Percentiles rank a stretch among this genome's conserved stretches.
Evolutionary conservation across 768 basidiomycete genomes (phyloP).

Genomic region (Tricholoma saponaceum): DNA sequence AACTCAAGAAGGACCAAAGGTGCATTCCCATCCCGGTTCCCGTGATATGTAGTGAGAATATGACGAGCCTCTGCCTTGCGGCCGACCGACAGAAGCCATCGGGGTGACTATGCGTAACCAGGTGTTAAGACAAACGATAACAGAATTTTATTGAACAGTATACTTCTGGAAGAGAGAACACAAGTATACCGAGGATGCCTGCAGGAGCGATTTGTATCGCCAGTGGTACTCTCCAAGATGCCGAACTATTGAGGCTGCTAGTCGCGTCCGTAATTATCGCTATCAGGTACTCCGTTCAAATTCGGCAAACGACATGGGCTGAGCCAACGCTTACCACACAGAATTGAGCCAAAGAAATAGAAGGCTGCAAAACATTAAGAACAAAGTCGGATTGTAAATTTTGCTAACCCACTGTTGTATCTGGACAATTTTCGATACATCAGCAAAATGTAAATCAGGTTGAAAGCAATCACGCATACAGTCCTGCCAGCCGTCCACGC

Average conservation of each 20-base stretch:
- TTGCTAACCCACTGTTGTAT: constrained; percentile 28
- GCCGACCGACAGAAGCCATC: constrained; percentile 50
- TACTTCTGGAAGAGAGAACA: constrained; percentile 36
- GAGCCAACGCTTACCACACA: constrained; percentile 29
- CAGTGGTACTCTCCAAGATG: constrained; percentile 48
- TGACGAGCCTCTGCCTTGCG: constrained; percentile 43
- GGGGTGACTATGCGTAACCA: constrained; percentile 37
- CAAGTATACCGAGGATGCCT: constrained; percentile 28
- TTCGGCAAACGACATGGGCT: background rate
- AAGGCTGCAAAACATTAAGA: constrained; percentile 26
- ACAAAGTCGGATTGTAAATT: constrained; percentile 6
- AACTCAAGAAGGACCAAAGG: constrained; percentile 49
- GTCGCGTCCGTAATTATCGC: constrained; percentile 39
- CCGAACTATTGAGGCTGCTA: constrained; percentile 28
- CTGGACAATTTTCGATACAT: constrained; percentile 10
- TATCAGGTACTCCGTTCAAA: constrained; percentile 6
- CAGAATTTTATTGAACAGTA: background rate
- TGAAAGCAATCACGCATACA: constrained; percentile 31
- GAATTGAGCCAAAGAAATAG: constrained; percentile 41
- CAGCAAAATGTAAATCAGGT: background rate
- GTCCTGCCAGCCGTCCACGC: constrained; percentile 46
- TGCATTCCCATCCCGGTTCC: constrained; percentile 43
- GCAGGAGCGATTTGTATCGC: constrained; percentile 50
- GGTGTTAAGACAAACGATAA: background rate
- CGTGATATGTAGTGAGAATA: constrained; percentile 51